A percentile compares a stretch with the other conserved stretches of the same genome.
These are phyloP conservation scores for Chlorella sp. DNA, from an alignment of 139 green algal genomes.

Conservation along the genomic window DNA sequence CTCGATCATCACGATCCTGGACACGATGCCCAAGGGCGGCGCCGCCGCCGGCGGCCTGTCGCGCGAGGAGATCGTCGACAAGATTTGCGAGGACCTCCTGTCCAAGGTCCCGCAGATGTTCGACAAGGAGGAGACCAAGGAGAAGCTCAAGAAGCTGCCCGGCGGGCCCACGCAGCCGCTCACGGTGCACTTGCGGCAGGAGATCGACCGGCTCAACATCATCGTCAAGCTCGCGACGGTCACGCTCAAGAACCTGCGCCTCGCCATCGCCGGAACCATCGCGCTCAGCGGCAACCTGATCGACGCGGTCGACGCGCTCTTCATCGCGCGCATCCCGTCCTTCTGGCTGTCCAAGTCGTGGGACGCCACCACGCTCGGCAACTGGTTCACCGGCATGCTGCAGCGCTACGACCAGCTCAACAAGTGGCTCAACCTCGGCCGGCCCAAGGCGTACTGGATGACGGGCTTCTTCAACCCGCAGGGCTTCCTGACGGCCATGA, in stretches of 20 bases:
- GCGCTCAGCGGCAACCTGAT: constrained; percentile 73
- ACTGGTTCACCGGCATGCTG: constrained; percentile 86
- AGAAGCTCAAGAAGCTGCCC: constrained; percentile 79
- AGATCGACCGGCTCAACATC: constrained; percentile 87
- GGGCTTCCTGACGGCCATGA: constrained; percentile 89
- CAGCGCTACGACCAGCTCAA: constrained; percentile 85
- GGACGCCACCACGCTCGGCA: constrained; percentile 70
- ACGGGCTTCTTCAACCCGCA: constrained; percentile 94
- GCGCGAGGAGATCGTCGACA: constrained; percentile 90
- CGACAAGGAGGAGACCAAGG: constrained; percentile 77
- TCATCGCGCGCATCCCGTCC: constrained; percentile 74
- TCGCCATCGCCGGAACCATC: constrained; percentile 86
- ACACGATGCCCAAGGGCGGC: constrained; percentile 84
- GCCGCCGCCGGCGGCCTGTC: constrained; percentile 49
- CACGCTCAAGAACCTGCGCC: constrained; percentile 76
- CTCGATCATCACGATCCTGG: constrained; percentile 67
- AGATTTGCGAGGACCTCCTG: constrained; percentile 86
- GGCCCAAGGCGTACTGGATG: constrained; percentile 89
- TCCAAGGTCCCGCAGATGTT: constrained; percentile 79
- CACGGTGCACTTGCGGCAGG: constrained; percentile 89
- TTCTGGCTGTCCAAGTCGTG: constrained; percentile 78
- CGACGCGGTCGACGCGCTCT: constrained; percentile 79
- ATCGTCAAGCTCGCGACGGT: constrained; percentile 42
- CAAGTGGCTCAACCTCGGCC: constrained; percentile 83
- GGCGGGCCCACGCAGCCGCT: constrained; percentile 74